Evolutionary conservation across 495 filamentous ascomycete species (phyloP).

Genomic region (Thermochaetoides thermophila): DNA sequence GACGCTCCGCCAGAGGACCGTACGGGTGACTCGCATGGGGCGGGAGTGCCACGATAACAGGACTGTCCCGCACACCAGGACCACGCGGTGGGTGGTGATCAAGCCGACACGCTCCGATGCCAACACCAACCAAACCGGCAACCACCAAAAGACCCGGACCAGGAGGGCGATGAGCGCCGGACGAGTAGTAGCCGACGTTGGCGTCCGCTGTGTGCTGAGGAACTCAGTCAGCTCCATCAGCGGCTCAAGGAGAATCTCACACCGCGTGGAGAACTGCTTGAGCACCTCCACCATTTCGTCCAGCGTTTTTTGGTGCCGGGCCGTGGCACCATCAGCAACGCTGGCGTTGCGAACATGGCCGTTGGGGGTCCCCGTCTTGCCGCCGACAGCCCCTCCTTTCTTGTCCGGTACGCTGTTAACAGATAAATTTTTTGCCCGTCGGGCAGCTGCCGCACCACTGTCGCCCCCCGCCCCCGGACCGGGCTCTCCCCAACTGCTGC

Average conservation of each 20-base stretch:
- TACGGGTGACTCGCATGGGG: constrained; percentile 69
- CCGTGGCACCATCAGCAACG: constrained; percentile 44
- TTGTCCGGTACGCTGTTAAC: constrained; percentile 30
- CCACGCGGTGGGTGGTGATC: constrained; percentile 72
- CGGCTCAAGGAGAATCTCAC: constrained; percentile 84
- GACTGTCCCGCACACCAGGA: constrained; percentile 66
- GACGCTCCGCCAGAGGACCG: constrained; percentile 80
- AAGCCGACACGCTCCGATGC: constrained; percentile 71
- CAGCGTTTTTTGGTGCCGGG: constrained; percentile 63
- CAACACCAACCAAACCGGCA: constrained; percentile 71
- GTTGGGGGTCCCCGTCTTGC: constrained; percentile 24
- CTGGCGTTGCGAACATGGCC: constrained; percentile 30
- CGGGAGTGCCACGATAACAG: constrained; percentile 82
- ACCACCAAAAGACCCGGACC: constrained; percentile 73
- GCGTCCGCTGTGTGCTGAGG: constrained; percentile 77
- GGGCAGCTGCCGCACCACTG: constrained; percentile 5
- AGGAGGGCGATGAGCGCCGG: constrained; percentile 87
- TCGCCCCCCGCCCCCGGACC: constrained; percentile 13
- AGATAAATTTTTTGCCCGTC: constrained; percentile 17
- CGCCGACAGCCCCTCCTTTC: constrained; percentile 28
- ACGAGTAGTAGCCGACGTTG: constrained; percentile 79
- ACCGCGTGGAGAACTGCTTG: constrained; percentile 71
- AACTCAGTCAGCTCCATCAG: constrained; percentile 81
- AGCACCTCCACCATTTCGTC: constrained; percentile 95
- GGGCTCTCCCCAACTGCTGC: constrained; percentile 53